These are phyloP conservation scores for Citrus glauca DNA, from an alignment of 345 rosid species.

Conservation along the genomic window DNA sequence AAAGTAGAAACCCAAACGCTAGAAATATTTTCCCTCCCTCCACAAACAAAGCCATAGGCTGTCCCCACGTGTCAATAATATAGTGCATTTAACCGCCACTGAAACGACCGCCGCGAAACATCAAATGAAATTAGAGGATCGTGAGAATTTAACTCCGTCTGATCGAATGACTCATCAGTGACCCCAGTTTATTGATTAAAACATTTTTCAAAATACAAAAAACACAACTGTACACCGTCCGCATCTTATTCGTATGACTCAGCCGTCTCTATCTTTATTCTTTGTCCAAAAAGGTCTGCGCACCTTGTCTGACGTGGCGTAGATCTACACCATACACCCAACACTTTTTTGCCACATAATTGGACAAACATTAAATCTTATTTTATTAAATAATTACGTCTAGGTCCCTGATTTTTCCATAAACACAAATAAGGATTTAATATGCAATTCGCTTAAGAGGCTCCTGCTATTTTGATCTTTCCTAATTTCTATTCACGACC, in stretches of 20 bases:
- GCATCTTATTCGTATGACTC: constrained; percentile 1
- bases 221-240: background rate
- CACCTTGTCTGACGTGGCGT: constrained; percentile 22
- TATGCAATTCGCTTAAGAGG: no score
- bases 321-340: background rate
- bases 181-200: background rate
- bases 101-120: background rate
- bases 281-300: background rate
- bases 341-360: constrained; percentile 14
- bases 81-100: background rate
- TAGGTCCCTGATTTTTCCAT: background rate
- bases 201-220: background rate
- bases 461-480: no score
- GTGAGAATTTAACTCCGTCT: background rate
- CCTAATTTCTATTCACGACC: no score
- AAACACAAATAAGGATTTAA: no score
- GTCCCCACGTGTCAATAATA: background rate
- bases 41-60: background rate
- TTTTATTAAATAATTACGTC: background rate
- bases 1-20: background rate
- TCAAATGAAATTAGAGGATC: background rate
- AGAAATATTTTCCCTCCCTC: background rate
- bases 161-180: background rate
- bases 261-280: background rate
- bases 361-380: background rate